Evolutionary conservation across 352 stramenopile genomes (phyloP).

Genomic region (Phytophthora europaea): DNA sequence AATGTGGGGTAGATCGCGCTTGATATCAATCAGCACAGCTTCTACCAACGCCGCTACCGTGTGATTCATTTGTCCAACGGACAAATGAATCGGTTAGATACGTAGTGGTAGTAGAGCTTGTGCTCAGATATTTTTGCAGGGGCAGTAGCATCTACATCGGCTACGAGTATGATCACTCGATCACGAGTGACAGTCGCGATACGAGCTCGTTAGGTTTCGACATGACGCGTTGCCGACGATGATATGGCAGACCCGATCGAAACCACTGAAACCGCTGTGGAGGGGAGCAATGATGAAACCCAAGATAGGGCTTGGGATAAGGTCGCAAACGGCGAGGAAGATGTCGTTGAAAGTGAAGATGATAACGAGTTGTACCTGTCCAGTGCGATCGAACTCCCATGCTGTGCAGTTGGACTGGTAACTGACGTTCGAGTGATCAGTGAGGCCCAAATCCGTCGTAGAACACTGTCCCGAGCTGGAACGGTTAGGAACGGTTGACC

Average conservation of each 20-base stretch:
- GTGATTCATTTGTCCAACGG: not conserved
- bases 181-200: not conserved
- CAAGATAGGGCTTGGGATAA: not conserved
- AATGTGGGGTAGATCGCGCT: slow-evolving; percentile 27
- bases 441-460: slow-evolving; percentile 10
- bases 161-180: not conserved
- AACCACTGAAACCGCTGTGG: not conserved
- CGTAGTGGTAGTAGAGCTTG: slow-evolving; percentile 15
- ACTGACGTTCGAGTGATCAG: slow-evolving; percentile 15
- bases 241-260: not conserved
- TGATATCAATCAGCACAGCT: slow-evolving; percentile 31
- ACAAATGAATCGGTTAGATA: too few species aligned
- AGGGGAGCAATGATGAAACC: not conserved
- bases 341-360: not conserved
- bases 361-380: not conserved
- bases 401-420: not conserved
- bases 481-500: too few species aligned
- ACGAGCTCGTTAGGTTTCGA: not conserved
- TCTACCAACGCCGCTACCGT: slow-evolving; percentile 34
- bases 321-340: not conserved
- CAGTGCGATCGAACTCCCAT: not conserved
- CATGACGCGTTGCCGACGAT: not conserved
- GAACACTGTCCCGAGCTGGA: too few species aligned
- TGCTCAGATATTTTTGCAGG: not conserved
- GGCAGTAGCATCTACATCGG: not conserved